Base-by-base conservation (phyloP, 257 asterid species). In the Solanum lignicaule region DNA sequence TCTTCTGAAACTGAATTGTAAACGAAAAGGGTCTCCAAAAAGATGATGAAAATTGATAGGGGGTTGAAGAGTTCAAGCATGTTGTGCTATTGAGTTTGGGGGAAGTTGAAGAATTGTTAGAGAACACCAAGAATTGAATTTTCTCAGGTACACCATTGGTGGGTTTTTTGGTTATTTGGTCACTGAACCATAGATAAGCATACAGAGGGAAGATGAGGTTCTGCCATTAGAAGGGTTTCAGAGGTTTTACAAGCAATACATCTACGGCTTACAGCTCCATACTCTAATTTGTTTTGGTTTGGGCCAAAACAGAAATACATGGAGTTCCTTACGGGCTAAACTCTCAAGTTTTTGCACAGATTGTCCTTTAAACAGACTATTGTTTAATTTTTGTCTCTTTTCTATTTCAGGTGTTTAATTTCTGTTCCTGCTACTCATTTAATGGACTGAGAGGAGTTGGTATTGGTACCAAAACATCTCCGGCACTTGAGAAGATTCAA, bases 21-120 rank as follows among this genome's bases (percentile, higher is more conserved):
- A 89, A 21, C 0, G 95, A 93, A 83, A 92, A 90, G 84, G 91
- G 91, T 76, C 93, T 91, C 68, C 32, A 13, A 39, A 46, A 72
- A 87, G 88, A 86, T 75, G 92, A 87, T 69, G 87, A 88, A 86
- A 16, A 66, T 29, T 73, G 83, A 68, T 58, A 41, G 79, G 87
- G 58, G 78, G 84, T 38, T 55, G 65, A 55, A 43, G 52, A 43
- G 2, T 43, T 12, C 52, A 43, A 43, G 52, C 6, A 43, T 43
- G 52, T 55, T 55, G n/a, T 18, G 65, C n/a, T 20, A 55, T 20
- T 18, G 65, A 55, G 65, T 55, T 55, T 55, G 65, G 65, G n/a
- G 65, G 25, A 55, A 55, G 65, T 55, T 55, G n/a, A 55, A 18
- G 84, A 38, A 87, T 68, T 29, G 86, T 39, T 71, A 13, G 69